Evolutionary conservation across 768 basidiomycete genomes (phyloP).

Genomic region (Hirschioporus abietinus): DNA sequence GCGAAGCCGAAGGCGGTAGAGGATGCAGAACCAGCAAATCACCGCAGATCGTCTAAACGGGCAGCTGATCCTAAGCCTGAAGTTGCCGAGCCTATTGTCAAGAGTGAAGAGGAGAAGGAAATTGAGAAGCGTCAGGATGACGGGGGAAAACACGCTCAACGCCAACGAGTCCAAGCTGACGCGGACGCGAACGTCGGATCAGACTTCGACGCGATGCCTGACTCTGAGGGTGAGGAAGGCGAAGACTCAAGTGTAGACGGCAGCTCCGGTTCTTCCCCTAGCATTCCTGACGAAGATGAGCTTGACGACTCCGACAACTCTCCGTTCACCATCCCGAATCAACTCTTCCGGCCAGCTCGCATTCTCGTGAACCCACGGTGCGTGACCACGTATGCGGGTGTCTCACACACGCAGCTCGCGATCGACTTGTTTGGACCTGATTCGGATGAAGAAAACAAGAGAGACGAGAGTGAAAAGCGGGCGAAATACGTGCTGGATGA

Average conservation of each 20-base stretch:
- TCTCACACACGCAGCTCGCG: conserved; percentile 94
- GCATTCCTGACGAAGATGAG: conserved; percentile 26
- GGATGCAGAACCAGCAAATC: conserved; percentile 27
- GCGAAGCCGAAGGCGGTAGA: conserved; percentile 29
- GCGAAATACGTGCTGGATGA: conserved; percentile 86
- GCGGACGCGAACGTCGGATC: conserved; percentile 80
- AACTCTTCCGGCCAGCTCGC: conserved; percentile 79
- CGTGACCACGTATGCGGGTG: conserved; percentile 96
- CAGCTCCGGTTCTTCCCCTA: conserved; percentile 27
- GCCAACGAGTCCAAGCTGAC: conserved; percentile 35
- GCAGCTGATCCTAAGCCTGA: conserved; percentile 19
- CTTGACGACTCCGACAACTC: conserved; percentile 15
- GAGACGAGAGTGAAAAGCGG: conserved; percentile 27
- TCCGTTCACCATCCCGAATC: conserved; percentile 73
- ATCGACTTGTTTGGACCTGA: conserved; percentile 83
- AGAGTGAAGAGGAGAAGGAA: conserved; percentile 19
- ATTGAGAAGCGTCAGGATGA: conserved; percentile 29
- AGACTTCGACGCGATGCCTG: conserved; percentile 84
- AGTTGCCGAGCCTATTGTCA: conserved; percentile 3
- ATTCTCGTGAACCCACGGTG: conserved; percentile 96
- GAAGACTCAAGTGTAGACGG: conserved; percentile 28
- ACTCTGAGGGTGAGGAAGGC: conserved; percentile 36
- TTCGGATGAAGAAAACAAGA: conserved; percentile 51
- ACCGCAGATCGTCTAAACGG: conserved; percentile 18
- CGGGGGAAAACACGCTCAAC: conserved; percentile 23